Evolutionary conservation across 2,329 filamentous ascomycete species (phyloP), one percentile per base, ranked within the genome.

Genomic region (Mycosphaerella sp.): DNA sequence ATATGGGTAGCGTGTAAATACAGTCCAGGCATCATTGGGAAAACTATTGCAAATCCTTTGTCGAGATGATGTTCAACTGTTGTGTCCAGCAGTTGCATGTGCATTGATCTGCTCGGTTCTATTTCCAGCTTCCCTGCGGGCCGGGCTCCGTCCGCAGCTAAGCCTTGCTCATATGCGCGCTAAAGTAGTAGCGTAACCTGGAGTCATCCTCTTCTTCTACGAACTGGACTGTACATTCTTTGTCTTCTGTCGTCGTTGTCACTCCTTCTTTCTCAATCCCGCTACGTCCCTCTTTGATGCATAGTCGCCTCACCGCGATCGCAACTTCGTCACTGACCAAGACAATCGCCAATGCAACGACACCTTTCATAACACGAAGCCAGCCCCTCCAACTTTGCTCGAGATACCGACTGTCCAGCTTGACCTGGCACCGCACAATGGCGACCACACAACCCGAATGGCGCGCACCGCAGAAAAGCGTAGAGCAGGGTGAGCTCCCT

Each of bases 401-500:
- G 9, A 48, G 21, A 32, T 21, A 39, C 9, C 27, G 7, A 34
- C 17, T 21, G n/a, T 34, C 45, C 28, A 41, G 16, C 17, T 14
- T 30, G n/a, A 34, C 10, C 30, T 34, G 30, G 30, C 30, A 34
- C 14, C 27, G 45, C 36, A 21, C 44, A 45, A 56, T 44, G 44
- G 52, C 44, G 12, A 49, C 49, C 46, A 58, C 51, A 47, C 60
- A 62, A 54, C 62, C 65, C 53, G 58, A 57, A 64, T 68, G 66
- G 66, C 58, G 52, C 44, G 57, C 64, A 60, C 66, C 64, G 58
- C 61, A 61, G 66, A 51, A 52, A 58, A 54, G 52, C 54, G 43
- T 42, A 60, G 55, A 59, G 50, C 56, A 53, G 53, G 62, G 62
- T 13, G 58, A 65, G 10, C 59, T 76, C 41, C 76, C 78, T n/a